phyloP scores from a whole-genome alignment of 805 yeast genomes.

The Kurtzmaniella cleridarum region DNA sequence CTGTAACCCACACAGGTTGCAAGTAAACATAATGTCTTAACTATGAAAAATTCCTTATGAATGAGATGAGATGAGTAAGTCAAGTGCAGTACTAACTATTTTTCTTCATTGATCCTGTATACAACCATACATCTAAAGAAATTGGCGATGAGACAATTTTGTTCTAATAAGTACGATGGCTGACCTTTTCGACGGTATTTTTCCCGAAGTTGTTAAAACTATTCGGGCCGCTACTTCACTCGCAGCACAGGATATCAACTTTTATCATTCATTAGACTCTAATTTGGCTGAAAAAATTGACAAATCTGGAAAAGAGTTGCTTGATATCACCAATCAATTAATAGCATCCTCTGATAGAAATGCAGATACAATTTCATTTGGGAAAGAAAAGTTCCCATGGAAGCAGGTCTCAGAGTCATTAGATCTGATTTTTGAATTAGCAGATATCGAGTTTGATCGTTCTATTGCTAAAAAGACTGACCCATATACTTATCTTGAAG shows the following conservation, averaged over 20 bases:
- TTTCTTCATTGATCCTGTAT: neutral
- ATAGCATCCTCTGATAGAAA: conserved; percentile 16
- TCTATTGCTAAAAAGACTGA: conserved; percentile 14
- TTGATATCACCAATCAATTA: conserved; percentile 43
- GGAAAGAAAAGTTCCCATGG: conserved; percentile 53
- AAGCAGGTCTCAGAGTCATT: conserved; percentile 52
- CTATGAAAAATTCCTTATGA: neutral
- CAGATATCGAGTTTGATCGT: conserved; percentile 64
- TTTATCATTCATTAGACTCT: conserved; percentile 59
- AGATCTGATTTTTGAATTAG: conserved; percentile 70
- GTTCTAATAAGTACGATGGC: neutral
- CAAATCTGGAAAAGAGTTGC: conserved; percentile 34
- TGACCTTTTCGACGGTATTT: conserved; percentile 13
- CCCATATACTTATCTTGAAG: conserved; percentile 48
- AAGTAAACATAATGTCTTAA: conserved; percentile 41
- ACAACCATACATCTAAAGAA: neutral
- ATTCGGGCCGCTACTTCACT: conserved; percentile 65
- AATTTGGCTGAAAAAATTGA: conserved; percentile 36
- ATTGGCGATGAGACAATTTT: neutral
- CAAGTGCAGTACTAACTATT: conserved; percentile 1
- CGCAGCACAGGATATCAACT: conserved; percentile 76
- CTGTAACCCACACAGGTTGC: conserved; percentile 82
- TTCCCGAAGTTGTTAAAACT: conserved; percentile 48
- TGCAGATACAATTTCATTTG: conserved; percentile 26
- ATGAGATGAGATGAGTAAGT: conserved; percentile 2